Conservation (phyloP, 73 alveolate species). For the Paramecium octaurelia region DNA sequence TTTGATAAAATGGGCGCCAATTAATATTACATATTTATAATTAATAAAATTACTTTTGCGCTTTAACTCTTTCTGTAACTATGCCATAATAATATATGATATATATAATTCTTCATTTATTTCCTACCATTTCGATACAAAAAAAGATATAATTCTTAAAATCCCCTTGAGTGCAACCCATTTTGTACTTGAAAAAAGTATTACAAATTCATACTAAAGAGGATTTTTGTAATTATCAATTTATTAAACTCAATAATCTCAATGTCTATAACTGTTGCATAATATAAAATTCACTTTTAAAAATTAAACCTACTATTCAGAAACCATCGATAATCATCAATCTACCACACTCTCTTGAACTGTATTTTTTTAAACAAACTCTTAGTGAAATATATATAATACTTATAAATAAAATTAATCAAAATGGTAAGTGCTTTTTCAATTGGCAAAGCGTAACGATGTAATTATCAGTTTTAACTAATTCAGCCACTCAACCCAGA, state of each 20-base stretch:
- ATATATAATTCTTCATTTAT: not conserved
- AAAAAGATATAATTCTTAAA: not conserved
- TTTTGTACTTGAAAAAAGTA: not conserved
- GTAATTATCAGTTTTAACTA: not conserved
- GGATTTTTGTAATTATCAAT: too few species aligned
- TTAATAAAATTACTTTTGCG: not conserved
- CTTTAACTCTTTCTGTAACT: not conserved
- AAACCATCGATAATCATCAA: too few species aligned
- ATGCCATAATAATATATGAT: not conserved
- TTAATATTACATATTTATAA: not conserved
- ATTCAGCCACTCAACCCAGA: not conserved
- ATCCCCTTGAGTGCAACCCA: not conserved
- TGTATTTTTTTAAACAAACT: not conserved
- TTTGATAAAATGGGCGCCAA: not conserved
- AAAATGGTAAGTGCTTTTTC: conserved; percentile 50
- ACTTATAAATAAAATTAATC: not conserved
- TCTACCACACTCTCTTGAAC: not conserved
- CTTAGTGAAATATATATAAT: not conserved
- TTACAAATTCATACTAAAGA: not conserved
- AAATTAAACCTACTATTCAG: not conserved
- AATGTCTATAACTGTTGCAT: too few species aligned
- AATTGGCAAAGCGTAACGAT: conserved; percentile 35
- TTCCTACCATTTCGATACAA: not conserved
- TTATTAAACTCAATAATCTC: too few species aligned
- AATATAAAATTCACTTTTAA: not conserved